Evolutionary conservation across 805 yeast species (phyloP), one percentile per base, ranked within the genome.

Genomic region (Candida silvatica): DNA sequence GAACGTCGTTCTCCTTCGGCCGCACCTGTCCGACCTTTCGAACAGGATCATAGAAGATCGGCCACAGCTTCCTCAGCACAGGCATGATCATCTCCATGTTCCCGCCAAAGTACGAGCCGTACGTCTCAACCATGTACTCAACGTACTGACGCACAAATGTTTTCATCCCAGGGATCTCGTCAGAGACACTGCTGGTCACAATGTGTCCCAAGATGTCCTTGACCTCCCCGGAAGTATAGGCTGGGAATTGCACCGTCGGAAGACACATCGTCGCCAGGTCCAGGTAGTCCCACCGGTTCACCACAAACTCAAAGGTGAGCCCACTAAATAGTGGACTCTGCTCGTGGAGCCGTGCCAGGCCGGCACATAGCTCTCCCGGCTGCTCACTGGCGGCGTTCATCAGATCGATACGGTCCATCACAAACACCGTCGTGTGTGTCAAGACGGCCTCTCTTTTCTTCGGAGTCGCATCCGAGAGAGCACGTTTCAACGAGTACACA

Each of bases 331-430:
- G 41, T 6, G 42, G 41, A 8, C 64, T 47, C 37, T 62, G 61
- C 35, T 72, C 77, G 36, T 65, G 63, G n/a, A 71, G 42, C 39
- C 59, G 51, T 1, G 64, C 43, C 37, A 72, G 60, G 1, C 67
- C 61, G 16, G 56, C 44, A 30, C 64, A 56, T 15, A 71, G 40
- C 14, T 61, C 67, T n/a, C 58, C 54, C 0, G 64, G 57, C 22
- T 44, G 41, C 20, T 52, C 52, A 12, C 27, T 31, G 20, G 67
- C 61, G 24, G 24, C 11, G 27, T 61, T 64, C 15, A 57, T 35
- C 16, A 40, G 32, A 45, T 71, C 78, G 14, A 71, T 51, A 4
- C 64, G 48, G 43, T 72, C 77, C 9, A 72, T 49, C 2, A 72
- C 67, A 29, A 72, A 46, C 6, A 71, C 17, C 5, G 14, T 17